A percentile compares a stretch with the other conserved stretches of the same genome.
phyloP scores from a whole-genome alignment of 352 stramenopile genomes.

The Phytophthora pseudosyringae region DNA sequence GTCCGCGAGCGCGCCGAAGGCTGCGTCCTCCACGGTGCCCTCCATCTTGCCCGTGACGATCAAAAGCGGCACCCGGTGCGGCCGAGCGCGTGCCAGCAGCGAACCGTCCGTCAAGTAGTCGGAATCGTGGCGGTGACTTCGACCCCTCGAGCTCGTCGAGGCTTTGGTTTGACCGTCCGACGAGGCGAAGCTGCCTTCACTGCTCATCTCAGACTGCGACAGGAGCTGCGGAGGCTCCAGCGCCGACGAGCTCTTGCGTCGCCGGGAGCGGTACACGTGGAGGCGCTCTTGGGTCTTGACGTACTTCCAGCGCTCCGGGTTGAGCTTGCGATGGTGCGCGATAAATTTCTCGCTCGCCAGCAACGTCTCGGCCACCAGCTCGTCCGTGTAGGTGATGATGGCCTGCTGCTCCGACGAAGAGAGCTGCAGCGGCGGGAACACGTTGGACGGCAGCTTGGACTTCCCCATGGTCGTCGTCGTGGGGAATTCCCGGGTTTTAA shows the following conservation, averaged over 20 bases:
- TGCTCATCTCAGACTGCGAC: conserved; percentile 24
- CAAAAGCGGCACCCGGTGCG: conserved; percentile 29
- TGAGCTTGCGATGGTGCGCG: conserved; percentile 35
- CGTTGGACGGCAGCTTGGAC: conserved; percentile 33
- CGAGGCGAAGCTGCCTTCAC: conserved; percentile 23
- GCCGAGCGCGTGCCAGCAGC: conserved; percentile 30
- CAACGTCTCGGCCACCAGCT: conserved; percentile 40
- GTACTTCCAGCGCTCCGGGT: conserved; percentile 43
- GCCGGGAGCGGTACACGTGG: conserved; percentile 43
- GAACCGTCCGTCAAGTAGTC: conserved; percentile 48
- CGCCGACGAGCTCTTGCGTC: conserved; percentile 27
- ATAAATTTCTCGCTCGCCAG: conserved; percentile 39
- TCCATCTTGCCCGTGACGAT: conserved; percentile 45
- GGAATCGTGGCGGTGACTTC: conserved; percentile 20
- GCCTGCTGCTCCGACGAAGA: conserved; percentile 26
- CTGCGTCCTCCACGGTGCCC: conserved; percentile 42
- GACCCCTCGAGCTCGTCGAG: conserved; percentile 20
- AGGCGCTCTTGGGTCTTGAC: conserved; percentile 38
- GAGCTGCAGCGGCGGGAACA: conserved; percentile 32
- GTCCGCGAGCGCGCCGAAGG: conserved; percentile 41
- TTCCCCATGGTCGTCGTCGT: conserved; percentile 18
- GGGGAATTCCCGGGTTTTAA: neutral
- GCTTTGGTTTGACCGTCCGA: conserved; percentile 24
- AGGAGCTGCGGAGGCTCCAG: conserved; percentile 17
- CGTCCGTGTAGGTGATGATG: conserved; percentile 42